Conservation (phyloP, 1,139 yeast genomes). For the Zhuliangozyma parablackwelliae region DNA sequence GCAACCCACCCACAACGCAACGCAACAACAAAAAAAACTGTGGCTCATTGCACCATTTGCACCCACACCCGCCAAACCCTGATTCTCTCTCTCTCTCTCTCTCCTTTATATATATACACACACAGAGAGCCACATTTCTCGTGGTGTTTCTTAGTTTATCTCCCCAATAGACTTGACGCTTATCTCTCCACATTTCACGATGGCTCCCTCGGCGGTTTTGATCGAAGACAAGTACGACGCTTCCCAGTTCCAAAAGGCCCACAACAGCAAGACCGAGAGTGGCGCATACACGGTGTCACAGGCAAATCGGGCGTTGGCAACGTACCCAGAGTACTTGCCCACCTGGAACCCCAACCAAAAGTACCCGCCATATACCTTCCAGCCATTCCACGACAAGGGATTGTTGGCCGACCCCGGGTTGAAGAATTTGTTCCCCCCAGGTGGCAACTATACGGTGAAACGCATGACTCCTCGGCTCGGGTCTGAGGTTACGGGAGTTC, state of each 20-base stretch:
- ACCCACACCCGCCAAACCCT: background rate
- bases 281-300: conserved; percentile 25
- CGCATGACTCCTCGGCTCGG: conserved; percentile 25
- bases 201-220: conserved; percentile 11
- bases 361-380: conserved; percentile 19
- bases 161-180: background rate
- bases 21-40: no score
- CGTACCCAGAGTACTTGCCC: conserved; percentile 23
- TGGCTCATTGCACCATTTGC: conserved; percentile 1
- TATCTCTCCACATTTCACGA: background rate
- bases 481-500: conserved; percentile 21
- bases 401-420: conserved; percentile 15
- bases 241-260: conserved; percentile 26
- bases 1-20: no score
- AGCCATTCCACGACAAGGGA: conserved; percentile 21
- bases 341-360: conserved; percentile 27
- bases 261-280: conserved; percentile 18
- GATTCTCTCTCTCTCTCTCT: no score
- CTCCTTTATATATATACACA: background rate
- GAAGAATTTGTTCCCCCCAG: conserved; percentile 14
- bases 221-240: conserved; percentile 20
- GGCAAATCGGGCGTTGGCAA: conserved; percentile 16
- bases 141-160: background rate
- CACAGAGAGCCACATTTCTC: background rate
- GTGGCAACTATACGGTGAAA: conserved; percentile 7